Base-by-base conservation (phyloP, 306 rosid genomes). In the Prunus salicina region DNA sequence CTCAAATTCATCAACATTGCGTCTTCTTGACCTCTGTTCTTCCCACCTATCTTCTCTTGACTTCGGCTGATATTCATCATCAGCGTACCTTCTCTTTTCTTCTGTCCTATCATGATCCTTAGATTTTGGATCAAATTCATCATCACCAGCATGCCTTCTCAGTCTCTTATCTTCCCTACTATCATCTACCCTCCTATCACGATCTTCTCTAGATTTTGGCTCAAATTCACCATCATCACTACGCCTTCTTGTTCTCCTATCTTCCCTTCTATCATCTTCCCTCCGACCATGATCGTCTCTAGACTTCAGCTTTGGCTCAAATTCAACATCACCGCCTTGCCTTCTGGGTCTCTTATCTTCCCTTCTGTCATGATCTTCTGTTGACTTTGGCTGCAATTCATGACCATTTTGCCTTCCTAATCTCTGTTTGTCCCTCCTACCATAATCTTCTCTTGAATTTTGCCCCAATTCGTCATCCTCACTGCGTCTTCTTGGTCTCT, bases 41-140 rank as follows among this genome's bases (percentile, higher is more conserved):
- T 81, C 80, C 82, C 87, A 83, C 78, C 34, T 64, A 64, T 79
- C 90, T 81, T 82, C 88, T 81, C 87, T 86, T n/a, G 88, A 89
- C 77, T 78, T 86, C 50, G 69, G 79, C 43, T 71, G 75, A 66
- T 24, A 71, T 62, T 80, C 97, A 50, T 89, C 76, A 30, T 47
- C 80, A 22, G 4, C 16, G 63, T 55, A 27, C 78, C 75, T 68
- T 77, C 87, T 88, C 77, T 75, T 87, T 67, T 84, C 91, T 46
- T 86, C 91, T 67, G 85, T 87, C 71, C 41, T 69, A 67, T 82
- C 86, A 73, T 64, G 83, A 71, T 78, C 88, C 71, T 82, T 87
- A 28, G 88, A 89, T 71, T 78, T 87, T 72, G 73, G 79, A 38
- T 76, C 76, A 66, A 34, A 76, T 64, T 79, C 97, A 55, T 88